Conservation (phyloP, 352 stramenopile species). For the Pythium apleroticum region DNA sequence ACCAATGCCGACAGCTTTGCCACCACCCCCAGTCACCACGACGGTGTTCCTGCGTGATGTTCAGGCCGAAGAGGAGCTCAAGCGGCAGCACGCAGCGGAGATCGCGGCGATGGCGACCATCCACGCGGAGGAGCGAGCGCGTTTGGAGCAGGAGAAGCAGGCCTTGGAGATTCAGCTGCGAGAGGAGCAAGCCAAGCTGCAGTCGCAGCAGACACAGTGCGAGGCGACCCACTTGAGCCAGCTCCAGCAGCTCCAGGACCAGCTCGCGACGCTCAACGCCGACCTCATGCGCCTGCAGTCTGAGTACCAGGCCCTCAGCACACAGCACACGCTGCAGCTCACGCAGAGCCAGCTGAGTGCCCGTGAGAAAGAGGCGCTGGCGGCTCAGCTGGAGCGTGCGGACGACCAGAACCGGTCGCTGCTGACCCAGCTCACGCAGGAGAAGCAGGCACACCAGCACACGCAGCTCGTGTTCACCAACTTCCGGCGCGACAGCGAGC, state of each 20-base stretch:
- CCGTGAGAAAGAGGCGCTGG: conserved; percentile 30
- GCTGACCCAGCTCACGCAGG: conserved; percentile 22
- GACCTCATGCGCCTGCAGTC: conserved; percentile 18
- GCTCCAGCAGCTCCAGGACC: conserved; percentile 23
- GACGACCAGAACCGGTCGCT: conserved; percentile 37
- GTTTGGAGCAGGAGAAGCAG: not conserved
- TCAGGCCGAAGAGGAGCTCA: conserved; percentile 22
- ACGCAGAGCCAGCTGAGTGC: conserved; percentile 31
- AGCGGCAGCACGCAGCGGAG: conserved; percentile 8
- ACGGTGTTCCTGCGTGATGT: conserved; percentile 20
- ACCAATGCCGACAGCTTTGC: not conserved
- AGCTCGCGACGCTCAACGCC: conserved; percentile 19
- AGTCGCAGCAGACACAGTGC: conserved; percentile 5
- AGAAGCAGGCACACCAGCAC: conserved; percentile 34
- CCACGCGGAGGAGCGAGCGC: conserved; percentile 1
- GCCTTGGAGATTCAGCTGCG: not conserved
- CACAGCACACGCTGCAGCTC: conserved; percentile 29
- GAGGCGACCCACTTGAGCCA: conserved; percentile 14
- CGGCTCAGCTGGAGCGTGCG: conserved; percentile 28
- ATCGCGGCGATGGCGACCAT: not conserved
- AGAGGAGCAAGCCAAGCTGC: not conserved
- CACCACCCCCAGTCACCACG: not conserved
- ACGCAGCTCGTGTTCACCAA: conserved; percentile 31
- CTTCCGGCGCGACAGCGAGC: conserved; percentile 40
- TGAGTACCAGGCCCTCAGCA: conserved; percentile 23